Evolutionary conservation across 306 rosid species (phyloP), one percentile per base, ranked within the genome.

Genomic region (Prunus armeniaca): DNA sequence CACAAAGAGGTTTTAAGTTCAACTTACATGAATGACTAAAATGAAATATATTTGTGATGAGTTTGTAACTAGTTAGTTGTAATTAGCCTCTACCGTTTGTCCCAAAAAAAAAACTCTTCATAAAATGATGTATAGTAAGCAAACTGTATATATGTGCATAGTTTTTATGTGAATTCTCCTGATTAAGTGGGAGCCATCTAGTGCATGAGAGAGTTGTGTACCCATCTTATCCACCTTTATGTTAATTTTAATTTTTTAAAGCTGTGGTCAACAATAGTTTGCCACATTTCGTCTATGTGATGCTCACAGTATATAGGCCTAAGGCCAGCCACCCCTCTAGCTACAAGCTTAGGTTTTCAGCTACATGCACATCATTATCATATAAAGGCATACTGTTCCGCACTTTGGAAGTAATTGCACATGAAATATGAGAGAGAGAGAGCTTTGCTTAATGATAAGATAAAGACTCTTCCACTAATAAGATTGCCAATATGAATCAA

Each of bases 211-310:
- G 6, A 18, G 60, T 79, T 73, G 43, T 64, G 32, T 15, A 6
- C 50, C 10, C 54, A 2, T 62, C 1, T 32, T 5, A 66, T 67
- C 34, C 6, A 52, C 25, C 57, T 67, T 19, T 24, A n/a, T 67
- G 12, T 34, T 6, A 34, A 34, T 34, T 34, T 34, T 34, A 5
- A 34, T 19, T 24, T 46, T 66, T 6, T 15, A 61, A 30, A 50
- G n/a, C 58, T 47, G 18, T 71, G 71, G 81, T 83, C 81, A 71
- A 76, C 84, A 79, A 71, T 71, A 68, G 72, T 19, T 62, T 18
- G 78, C 78, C 18, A 15, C 19, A 14, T 57, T 73, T 73, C 41
- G 2, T 28, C 67, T 43, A 17, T 43, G 18, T 25, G 77, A 27
- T 18, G 43, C 28, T 43, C 22, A 15, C 32, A 45, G 8, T 34